Evolutionary conservation across 2,329 filamentous ascomycete species (phyloP), one percentile per base, ranked within the genome.

Genomic region (Endothia cerciana): DNA sequence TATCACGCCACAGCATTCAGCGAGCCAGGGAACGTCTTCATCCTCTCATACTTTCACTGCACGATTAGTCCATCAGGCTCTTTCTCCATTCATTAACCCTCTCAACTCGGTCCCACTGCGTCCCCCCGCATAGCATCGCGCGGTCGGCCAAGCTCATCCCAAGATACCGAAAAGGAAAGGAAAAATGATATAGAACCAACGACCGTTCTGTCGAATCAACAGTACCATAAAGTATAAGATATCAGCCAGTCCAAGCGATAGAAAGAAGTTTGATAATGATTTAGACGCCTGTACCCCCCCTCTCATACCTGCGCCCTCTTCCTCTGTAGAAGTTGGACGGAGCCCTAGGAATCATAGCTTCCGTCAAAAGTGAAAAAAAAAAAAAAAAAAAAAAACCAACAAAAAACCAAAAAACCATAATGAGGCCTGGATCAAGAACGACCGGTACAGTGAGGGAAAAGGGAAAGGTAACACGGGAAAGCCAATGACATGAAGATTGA

Each of bases 271-370:
- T 51, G 47, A 55, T 30, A n/a, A 36, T 36, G 19, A 36, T 55
- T 55, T 36, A 13, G 51, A 55, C 51, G 51, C 51, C 51, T 36
- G 28, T 55, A 36, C n/a, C 30, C 30, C 49, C 51, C 6, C 36
- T 55, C 51, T 55, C 51, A 36, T 55, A 36, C 51, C 51, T 55
- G 17, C 28, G 30, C 51, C 51, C 2, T 55, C 36, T 55, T 36
- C 8, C 51, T 28, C 25, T 55, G 51, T 55, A 55, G 11, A 33
- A 10, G 8, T 33, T 55, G 28, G 51, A 55, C 51, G 28, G 15
- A n/a, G 30, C n/a, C 30, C 51, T 28, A 55, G 10, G 19, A 55
- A 33, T 36, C 15, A 22, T 33, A 55, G 7, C 51, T n/a, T 36
- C 51, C 51, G 28, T 55, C 28, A 33, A n/a, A 55, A 10, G 17